These are phyloP conservation scores for Pyricularia pennisetigena DNA, from an alignment of 2,329 filamentous ascomycete genomes.

Conservation along the genomic window DNA sequence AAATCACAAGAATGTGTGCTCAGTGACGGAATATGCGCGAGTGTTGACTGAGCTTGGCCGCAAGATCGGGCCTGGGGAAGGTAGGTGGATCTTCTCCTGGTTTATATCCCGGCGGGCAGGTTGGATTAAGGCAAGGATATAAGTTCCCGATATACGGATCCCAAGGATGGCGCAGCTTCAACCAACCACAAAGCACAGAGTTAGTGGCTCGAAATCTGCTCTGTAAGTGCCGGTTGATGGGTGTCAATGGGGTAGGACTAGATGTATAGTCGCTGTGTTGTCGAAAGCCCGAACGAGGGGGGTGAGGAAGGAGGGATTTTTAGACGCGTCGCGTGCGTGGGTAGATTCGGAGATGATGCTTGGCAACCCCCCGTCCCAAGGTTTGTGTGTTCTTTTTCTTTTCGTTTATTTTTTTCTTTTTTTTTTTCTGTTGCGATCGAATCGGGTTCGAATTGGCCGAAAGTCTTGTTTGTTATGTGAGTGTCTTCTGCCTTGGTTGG, in stretches of 20 bases:
- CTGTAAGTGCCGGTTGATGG: not conserved
- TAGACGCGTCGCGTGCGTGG: not conserved
- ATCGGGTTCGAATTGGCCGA: not conserved
- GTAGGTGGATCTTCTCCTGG: not conserved
- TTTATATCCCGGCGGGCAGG: not conserved
- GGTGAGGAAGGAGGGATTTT: not conserved
- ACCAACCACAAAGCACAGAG: not conserved
- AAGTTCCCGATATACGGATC: not conserved
- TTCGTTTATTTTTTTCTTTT: not conserved
- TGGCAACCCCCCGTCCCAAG: not conserved
- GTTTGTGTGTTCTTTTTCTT: not conserved
- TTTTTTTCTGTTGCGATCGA: not conserved
- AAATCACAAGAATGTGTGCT: not conserved
- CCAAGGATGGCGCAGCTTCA: not conserved
- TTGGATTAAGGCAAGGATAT: not conserved
- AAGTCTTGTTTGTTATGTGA: not conserved
- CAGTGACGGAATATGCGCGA: not conserved
- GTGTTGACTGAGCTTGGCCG: not conserved
- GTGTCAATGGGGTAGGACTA: not conserved
- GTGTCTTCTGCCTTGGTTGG: not conserved
- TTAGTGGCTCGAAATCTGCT: not conserved
- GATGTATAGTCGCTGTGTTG: not conserved
- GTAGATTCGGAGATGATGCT: not conserved
- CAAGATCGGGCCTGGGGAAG: not conserved
- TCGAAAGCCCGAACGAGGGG: not conserved